Evolutionary conservation across 208 protist genomes (phyloP).

Genomic region (Crithidia mellificae): DNA sequence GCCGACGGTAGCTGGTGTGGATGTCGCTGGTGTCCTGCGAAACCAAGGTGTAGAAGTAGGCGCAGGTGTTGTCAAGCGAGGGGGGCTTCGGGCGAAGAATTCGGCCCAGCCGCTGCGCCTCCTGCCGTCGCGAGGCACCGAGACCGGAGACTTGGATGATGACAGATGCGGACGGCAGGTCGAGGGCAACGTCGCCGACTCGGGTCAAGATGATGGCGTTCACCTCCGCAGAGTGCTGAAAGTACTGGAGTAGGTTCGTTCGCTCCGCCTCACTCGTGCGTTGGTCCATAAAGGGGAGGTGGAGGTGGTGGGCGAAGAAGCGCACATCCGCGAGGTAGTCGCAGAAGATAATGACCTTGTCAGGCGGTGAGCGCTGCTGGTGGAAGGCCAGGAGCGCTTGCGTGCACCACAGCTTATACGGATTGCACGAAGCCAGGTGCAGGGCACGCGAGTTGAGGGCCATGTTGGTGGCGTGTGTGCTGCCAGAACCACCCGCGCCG

Average conservation of each 20-base stretch:
- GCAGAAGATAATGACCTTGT: constrained; percentile 94
- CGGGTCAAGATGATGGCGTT: constrained; percentile 97
- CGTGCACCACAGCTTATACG: constrained; percentile 90
- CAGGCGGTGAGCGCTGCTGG: constrained; percentile 87
- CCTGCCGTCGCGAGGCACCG: constrained; percentile 94
- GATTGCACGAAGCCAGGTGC: constrained; percentile 84
- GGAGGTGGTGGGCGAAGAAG: constrained; percentile 81
- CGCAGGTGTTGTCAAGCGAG: constrained; percentile 92
- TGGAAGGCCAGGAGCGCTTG: constrained; percentile 96
- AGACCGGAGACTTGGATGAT: constrained; percentile 99
- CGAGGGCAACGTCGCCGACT: constrained; percentile 97
- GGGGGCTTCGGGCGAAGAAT: constrained; percentile 95
- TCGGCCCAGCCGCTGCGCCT: constrained; percentile 97
- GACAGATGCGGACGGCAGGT: constrained; percentile 99
- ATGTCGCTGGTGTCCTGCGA: constrained; percentile 98
- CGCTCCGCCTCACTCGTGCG: constrained; percentile 83
- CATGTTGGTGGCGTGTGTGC: background rate
- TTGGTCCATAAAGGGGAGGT: constrained; percentile 88
- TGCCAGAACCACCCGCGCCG: background rate
- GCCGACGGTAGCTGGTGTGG: constrained; percentile 94
- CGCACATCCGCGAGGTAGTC: constrained; percentile 85
- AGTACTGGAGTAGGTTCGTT: constrained; percentile 81
- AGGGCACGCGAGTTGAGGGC: constrained; percentile 32
- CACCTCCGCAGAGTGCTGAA: constrained; percentile 70
- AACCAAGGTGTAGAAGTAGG: constrained; percentile 99